Evolutionary conservation across 441 rosid genomes (phyloP).

Genomic region (Brassica balearica): DNA sequence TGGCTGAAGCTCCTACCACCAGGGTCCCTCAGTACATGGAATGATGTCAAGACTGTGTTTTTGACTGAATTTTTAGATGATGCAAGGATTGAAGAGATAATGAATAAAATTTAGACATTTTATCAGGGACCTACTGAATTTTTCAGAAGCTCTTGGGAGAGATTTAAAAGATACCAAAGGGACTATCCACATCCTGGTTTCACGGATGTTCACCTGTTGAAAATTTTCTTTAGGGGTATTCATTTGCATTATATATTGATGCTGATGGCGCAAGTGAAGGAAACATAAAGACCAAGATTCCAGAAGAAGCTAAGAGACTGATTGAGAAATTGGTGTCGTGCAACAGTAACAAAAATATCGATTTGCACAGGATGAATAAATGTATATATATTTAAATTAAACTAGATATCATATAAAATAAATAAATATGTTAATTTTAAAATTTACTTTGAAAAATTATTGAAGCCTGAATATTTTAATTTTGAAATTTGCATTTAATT

Average conservation of each 20-base stretch:
- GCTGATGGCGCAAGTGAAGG: neutral
- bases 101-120: neutral
- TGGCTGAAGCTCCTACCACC: neutral
- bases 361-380: neutral
- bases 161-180: neutral
- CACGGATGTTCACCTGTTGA: neutral
- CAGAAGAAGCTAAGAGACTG: neutral
- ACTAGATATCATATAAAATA: too few species aligned
- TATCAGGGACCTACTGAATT: neutral
- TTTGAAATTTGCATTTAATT: too few species aligned
- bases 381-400: too few species aligned
- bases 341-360: neutral
- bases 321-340: neutral
- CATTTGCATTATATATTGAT: neutral
- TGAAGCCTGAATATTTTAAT: too few species aligned
- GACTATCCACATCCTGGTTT: neutral
- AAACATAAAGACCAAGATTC: neutral
- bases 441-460: too few species aligned
- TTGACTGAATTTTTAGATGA: neutral
- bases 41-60: neutral
- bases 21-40: neutral
- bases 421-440: too few species aligned
- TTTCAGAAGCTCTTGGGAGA: neutral
- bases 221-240: neutral
- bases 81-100: neutral